Evolutionary conservation across 768 basidiomycete species (phyloP), one percentile per base, ranked within the genome.

Genomic region (Agrocybe pediades): DNA sequence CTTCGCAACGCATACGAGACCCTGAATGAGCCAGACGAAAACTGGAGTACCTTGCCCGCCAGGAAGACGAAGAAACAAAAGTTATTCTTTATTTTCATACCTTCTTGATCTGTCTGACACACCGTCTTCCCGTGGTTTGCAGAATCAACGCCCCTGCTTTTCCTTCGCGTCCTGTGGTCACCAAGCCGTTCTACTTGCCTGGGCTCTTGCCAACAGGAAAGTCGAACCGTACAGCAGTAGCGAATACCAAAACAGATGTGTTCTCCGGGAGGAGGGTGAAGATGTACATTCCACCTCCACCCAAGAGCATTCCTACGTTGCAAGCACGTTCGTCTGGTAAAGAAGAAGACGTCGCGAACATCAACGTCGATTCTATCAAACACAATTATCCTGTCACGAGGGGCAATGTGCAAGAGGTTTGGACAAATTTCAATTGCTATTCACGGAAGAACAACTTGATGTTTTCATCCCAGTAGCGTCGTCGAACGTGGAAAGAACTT

Each of bases 1-100:
- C 23, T 45, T 23, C 55, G 48, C 16, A 65, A 73, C 33, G 68
- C 70, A 7, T 73, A 75, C 43, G 27, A 58, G 20, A 53, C 54
- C 17, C 66, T 66, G 48, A 39, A 57, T 6, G 71, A 75, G 45
- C 52, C 66, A 2, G 74, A 75, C 42, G 71, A 72, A 45, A 59
- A 67, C 17, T 76, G 74, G 74, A 68, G 64, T 19, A 74, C 75
- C 1, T 56, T 76, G 11, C 70, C 70, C 4, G n/a, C 52, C 3
- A 62, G 65, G 19, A 75, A 71, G 58, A 72, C 66, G 52, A 39
- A 36, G 6, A 73, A 71, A 30, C 27, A 46, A 7, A 64, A 51
- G 68, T 68, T 30, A 36, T 61, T 23, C 41, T 56, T 51, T n/a
- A 42, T 53, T 45, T 29, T n/a, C 39, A 21, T 51, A 30, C 30